Base-by-base conservation (phyloP, 2,329 filamentous ascomycete genomes). In the Periconia macrospinosa region DNA sequence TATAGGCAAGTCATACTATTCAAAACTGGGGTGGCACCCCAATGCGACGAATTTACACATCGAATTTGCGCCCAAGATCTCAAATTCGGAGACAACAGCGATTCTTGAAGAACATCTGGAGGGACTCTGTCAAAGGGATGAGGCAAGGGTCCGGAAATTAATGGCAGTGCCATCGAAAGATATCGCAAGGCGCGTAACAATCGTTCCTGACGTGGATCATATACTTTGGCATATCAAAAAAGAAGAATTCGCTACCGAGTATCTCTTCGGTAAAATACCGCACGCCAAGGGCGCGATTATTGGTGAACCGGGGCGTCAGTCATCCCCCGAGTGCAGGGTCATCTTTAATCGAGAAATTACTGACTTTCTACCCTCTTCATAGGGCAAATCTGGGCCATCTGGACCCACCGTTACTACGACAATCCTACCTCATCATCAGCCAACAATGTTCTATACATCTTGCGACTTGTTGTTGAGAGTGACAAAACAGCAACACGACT, bases 1-100 rank as follows among this genome's bases (percentile, higher is more conserved):
- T 65, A 91, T 93, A 58, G 90, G 92, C 15, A 90, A 89, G 75
- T 76, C 76, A 3, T 96, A 91, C 73, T 96, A 96, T 72, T 82
- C 87, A 6, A 81, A 79, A 41, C 8, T 27, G 23, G 23, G 23
- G 3, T 27, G 23, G 23, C 79, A 82, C 35, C 80, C 85, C 0
- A 90, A 86, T 60, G 78, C 82, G 15, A 91, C 88, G 56, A 79
- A 81, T 2, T 89, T 93, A 67, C 79, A 92, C 41, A 78, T 82
- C 20, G 83, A 94, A 52, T 73, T 78, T 9, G 57, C 75, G 13
- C 50, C 54, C 56, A 45, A 37, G 19, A 42, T 20, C 23, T 45
- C 51, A 18, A 30, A 50, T 9, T 58, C 47, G 42, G 8, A 27
- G 8, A 56, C 54, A 43, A 73, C 67, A 43, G 69, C 73, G 6